These are phyloP conservation scores for Calonectria pseudoreteaudii DNA, from an alignment of 2,329 filamentous ascomycete species.

Conservation along the genomic window DNA sequence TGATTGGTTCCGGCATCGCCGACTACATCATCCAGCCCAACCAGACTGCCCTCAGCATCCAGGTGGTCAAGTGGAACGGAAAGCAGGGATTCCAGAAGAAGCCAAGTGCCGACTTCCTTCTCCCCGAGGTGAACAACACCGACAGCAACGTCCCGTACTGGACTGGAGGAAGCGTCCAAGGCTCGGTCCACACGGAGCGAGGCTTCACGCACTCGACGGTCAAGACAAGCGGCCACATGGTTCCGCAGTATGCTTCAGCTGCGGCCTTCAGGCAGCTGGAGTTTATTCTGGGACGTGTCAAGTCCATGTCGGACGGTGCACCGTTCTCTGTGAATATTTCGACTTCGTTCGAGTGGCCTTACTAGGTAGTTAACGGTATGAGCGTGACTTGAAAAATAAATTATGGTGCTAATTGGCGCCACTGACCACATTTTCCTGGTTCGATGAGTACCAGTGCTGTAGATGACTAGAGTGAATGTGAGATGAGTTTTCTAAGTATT, in stretches of 20 bases:
- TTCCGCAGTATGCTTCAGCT: constrained; percentile 75
- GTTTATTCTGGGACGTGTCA: constrained; percentile 78
- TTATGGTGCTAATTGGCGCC: neutral
- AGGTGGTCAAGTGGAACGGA: constrained; percentile 86
- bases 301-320: constrained; percentile 59
- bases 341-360: constrained; percentile 18
- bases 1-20: constrained; percentile 78
- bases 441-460: neutral
- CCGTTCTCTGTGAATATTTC: constrained; percentile 47
- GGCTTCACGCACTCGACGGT: constrained; percentile 79
- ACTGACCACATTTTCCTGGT: neutral
- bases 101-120: constrained; percentile 68
- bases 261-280: constrained; percentile 80
- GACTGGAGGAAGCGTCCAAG: constrained; percentile 75
- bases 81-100: constrained; percentile 74
- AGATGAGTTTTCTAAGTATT: neutral
- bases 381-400: neutral
- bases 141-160: constrained; percentile 54
- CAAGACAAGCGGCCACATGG: constrained; percentile 74
- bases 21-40: constrained; percentile 77
- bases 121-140: constrained; percentile 61
- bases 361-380: neutral
- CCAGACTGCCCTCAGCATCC: constrained; percentile 77
- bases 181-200: constrained; percentile 78
- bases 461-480: neutral